Percentiles rank a stretch among this genome's conserved stretches.
phyloP scores from a whole-genome alignment of 441 rosid species.

The Populus hybrid region DNA sequence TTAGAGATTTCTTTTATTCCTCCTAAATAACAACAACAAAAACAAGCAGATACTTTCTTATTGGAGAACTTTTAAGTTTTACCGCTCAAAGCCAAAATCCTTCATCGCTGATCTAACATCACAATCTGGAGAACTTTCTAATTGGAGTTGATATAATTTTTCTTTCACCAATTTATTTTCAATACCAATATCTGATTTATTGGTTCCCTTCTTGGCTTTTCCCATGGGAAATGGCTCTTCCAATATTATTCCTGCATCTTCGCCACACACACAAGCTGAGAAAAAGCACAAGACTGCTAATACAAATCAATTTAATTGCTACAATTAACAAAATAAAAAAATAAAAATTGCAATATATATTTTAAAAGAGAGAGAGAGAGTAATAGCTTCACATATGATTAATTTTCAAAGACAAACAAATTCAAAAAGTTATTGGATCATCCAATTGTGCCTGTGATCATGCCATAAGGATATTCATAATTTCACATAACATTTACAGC shows the following conservation, averaged over 20 bases:
- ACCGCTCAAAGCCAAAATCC: slow-evolving; percentile 68
- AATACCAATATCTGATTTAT: slow-evolving; percentile 23
- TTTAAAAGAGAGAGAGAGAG: no score
- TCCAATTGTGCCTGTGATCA: no score
- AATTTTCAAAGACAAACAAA: no score
- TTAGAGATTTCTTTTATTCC: no score
- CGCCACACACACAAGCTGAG: slow-evolving; percentile 18
- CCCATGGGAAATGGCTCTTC: slow-evolving; percentile 32
- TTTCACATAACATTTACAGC: no score
- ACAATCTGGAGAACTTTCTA: slow-evolving; percentile 7
- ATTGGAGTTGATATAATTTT: slow-evolving; percentile 22
- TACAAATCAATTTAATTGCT: background rate
- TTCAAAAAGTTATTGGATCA: no score
- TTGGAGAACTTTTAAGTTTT: no score
- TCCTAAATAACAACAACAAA: no score
- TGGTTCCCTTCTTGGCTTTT: slow-evolving; percentile 21
- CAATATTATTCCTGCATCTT: slow-evolving; percentile 21
- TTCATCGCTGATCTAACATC: slow-evolving; percentile 43
- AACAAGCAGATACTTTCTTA: no score
- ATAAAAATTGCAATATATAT: background rate
- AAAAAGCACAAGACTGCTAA: background rate
- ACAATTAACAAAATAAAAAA: background rate
- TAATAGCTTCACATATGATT: no score
- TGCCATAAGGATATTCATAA: no score
- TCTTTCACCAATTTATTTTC: slow-evolving; percentile 24